Conservation (phyloP, 2,329 filamentous ascomycete genomes). For the Rutstroemia sp. region DNA sequence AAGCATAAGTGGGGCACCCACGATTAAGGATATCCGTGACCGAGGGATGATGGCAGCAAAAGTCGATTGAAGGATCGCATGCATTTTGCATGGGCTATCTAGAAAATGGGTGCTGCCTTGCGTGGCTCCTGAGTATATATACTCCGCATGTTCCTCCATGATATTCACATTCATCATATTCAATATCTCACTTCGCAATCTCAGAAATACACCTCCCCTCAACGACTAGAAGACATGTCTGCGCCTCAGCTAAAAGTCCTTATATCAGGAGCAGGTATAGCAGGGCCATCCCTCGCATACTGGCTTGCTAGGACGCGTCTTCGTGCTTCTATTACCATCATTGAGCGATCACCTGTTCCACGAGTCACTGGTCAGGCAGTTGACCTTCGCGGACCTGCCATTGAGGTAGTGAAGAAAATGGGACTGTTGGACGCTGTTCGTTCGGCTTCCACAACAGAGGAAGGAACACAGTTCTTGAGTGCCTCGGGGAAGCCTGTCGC, state of each 20-base stretch:
- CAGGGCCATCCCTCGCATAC: conserved; percentile 39
- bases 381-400: conserved; percentile 40
- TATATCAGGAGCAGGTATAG: conserved; percentile 31
- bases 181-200: too few species aligned
- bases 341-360: conserved; percentile 36
- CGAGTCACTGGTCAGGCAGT: conserved; percentile 44
- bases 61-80: too few species aligned
- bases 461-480: conserved; percentile 37
- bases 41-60: too few species aligned
- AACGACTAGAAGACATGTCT: neutral
- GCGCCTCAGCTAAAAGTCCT: conserved; percentile 20
- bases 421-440: conserved; percentile 34
- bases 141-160: too few species aligned
- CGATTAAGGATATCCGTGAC: too few species aligned
- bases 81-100: too few species aligned
- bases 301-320: conserved; percentile 35
- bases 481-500: conserved; percentile 32
- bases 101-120: too few species aligned
- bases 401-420: conserved; percentile 34
- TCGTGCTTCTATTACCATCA: conserved; percentile 32
- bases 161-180: too few species aligned
- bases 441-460: conserved; percentile 33
- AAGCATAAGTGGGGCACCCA: too few species aligned
- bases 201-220: too few species aligned
- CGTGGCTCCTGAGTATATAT: too few species aligned